Evolutionary conservation across 2,329 filamentous ascomycete species (phyloP).

Genomic region (Trichoderma gracile): DNA sequence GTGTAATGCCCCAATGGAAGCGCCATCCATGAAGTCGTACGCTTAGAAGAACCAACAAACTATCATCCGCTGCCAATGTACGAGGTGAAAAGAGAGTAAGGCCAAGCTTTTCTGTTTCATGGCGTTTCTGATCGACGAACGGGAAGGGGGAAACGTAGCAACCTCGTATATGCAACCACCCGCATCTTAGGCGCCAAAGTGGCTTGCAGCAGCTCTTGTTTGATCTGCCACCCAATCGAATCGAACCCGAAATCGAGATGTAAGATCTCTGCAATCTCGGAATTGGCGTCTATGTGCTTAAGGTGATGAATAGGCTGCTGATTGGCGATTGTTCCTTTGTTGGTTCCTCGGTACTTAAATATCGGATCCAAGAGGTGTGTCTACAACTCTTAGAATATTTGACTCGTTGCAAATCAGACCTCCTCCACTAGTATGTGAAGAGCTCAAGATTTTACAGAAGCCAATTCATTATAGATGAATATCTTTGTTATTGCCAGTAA

Average conservation of each 20-base stretch:
- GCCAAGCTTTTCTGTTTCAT: constrained; percentile 5
- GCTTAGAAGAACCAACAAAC: not conserved
- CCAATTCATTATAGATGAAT: no score
- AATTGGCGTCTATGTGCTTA: not conserved
- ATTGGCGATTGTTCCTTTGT: not conserved
- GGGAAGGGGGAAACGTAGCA: not conserved
- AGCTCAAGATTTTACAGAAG: no score
- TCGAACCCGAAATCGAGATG: not conserved
- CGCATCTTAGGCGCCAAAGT: constrained; percentile 15
- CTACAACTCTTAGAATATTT: no score
- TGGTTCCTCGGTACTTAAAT: not conserved
- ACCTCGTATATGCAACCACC: constrained; percentile 29
- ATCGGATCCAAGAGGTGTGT: no score
- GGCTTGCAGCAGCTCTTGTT: constrained; percentile 15
- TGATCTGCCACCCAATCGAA: constrained; percentile 14
- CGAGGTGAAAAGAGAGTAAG: not conserved
- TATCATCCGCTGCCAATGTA: not conserved
- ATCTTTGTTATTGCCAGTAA: no score
- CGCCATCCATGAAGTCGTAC: no score
- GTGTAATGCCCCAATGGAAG: no score
- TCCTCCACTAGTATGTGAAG: no score
- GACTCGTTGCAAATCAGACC: no score
- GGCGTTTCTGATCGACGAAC: not conserved
- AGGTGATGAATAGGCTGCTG: not conserved
- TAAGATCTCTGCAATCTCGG: constrained; percentile 7